Evolutionary conservation across 75 land plant species (phyloP), one percentile per base, ranked within the genome.

Genomic region (Pinus taeda): DNA sequence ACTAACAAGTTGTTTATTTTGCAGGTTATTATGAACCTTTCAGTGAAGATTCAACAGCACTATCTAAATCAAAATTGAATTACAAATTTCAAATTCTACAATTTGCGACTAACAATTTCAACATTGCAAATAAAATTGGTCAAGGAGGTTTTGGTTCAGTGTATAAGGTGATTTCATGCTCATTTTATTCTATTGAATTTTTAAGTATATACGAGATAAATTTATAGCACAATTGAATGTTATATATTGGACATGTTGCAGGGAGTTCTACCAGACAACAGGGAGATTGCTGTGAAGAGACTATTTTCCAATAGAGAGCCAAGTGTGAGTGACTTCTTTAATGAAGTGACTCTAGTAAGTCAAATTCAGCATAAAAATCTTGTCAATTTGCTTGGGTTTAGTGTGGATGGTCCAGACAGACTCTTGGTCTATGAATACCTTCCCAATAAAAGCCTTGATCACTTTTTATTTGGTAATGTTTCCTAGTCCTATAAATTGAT

Each of bases 81-180:
- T 72, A 80, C 22, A 80, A 26, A 73, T 84, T 80, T 60, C 63
- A 74, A 15, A 76, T 63, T 3, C 45, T 84, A 56, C 76, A 59
- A 57, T 64, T 57, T 45, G 83, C 85, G 1, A 80, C 83, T 6
- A 75, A 74, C 8, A 67, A 82, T 59, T 85, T 85, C 66, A 57
- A 76, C 56, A 29, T 37, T 0, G 36, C 65, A 49, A 85, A 82
- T 62, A 82, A 82, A 21, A 67, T 85, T 33, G 87, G 87, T 15
- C 78, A 85, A 66, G 87, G 87, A 20, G 69, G 81, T 15, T 75
- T 74, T 71, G 87, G 87, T 21, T 57, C 78, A 15, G 87, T 85
- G 15, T 85, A 79, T 71, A 85, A 82, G 84, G 87, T 82, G 75
- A n/a, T 21, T 22, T 29, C n/a, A 56, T 56, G 15, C 1, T 15